Percentiles rank a stretch among this genome's conserved stretches.
Conservation (phyloP, 169 alveolate species). For the Cryptosporidium parvum region DNA sequence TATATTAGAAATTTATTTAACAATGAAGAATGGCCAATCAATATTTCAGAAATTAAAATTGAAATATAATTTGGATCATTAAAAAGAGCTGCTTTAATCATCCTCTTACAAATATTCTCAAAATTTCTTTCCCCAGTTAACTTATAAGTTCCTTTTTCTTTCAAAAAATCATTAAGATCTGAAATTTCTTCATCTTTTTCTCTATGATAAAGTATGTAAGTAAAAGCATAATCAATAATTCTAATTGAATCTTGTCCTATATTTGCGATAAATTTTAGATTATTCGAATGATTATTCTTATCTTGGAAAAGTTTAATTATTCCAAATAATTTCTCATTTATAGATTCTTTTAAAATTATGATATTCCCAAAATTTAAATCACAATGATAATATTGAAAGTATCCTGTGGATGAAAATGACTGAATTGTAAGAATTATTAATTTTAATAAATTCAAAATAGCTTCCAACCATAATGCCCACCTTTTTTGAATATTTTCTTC, state of each 20-base stretch:
- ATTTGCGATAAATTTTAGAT: slow-evolving; percentile 12
- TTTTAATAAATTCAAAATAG: slow-evolving; percentile 17
- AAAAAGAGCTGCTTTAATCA: slow-evolving; percentile 50
- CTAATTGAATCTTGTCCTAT: slow-evolving; percentile 15
- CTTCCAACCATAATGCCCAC: slow-evolving; percentile 40
- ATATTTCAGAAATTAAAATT: slow-evolving; percentile 16
- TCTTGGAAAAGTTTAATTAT: not conserved
- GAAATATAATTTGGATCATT: slow-evolving; percentile 71
- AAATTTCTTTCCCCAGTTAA: slow-evolving; percentile 37
- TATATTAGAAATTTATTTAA: slow-evolving; percentile 2
- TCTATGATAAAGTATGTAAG: slow-evolving; percentile 30
- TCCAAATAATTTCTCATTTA: not conserved
- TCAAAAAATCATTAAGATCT: not conserved
- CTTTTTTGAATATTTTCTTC: not conserved
- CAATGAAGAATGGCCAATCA: slow-evolving; percentile 19
- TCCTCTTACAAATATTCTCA: slow-evolving; percentile 31
- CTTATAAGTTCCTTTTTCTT: slow-evolving; percentile 8
- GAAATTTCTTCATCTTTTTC: slow-evolving; percentile 9
- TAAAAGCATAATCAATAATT: slow-evolving; percentile 63
- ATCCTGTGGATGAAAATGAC: slow-evolving; percentile 60
- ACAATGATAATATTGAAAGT: slow-evolving; percentile 42
- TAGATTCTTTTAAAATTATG: not conserved
- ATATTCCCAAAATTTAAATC: slow-evolving; percentile 69
- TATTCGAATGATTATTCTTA: slow-evolving; percentile 13
- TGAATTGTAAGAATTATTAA: slow-evolving; percentile 27